A percentile compares a stretch with the other conserved stretches of the same genome.
These are phyloP conservation scores for Aspergillus udagawae DNA, from an alignment of 2,329 filamentous ascomycete species.

Conservation along the genomic window DNA sequence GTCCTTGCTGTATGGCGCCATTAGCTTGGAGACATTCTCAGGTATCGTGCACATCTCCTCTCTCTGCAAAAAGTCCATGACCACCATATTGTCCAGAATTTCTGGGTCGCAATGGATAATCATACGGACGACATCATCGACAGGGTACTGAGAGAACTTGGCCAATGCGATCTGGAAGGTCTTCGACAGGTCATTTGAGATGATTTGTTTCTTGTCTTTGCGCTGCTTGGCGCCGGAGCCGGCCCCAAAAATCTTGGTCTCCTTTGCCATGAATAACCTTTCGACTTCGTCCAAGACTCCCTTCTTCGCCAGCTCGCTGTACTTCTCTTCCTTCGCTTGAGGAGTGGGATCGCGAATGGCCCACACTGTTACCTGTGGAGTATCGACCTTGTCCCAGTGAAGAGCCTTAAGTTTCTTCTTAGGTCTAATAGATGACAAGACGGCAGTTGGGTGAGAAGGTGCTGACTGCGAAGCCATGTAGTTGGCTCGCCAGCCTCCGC, in stretches of 20 bases:
- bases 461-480: slow-evolving; percentile 65
- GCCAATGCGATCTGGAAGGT: slow-evolving; percentile 89
- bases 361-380: slow-evolving; percentile 89
- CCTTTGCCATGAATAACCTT: slow-evolving; percentile 94
- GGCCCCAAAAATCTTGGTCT: slow-evolving; percentile 78
- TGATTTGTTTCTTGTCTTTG: slow-evolving; percentile 96
- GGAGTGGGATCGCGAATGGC: slow-evolving; percentile 79
- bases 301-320: slow-evolving; percentile 85
- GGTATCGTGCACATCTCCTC: slow-evolving; percentile 90
- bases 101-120: slow-evolving; percentile 93
- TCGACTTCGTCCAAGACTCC: slow-evolving; percentile 97
- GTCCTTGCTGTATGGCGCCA: slow-evolving; percentile 94
- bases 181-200: slow-evolving; percentile 83
- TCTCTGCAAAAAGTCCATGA: slow-evolving; percentile 94
- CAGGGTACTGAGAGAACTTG: slow-evolving; percentile 81
- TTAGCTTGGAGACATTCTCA: slow-evolving; percentile 82
- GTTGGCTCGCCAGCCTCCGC: slow-evolving; percentile 59
- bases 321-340: slow-evolving; percentile 91
- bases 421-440: slow-evolving; percentile 75
- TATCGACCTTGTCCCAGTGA: slow-evolving; percentile 98
- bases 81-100: slow-evolving; percentile 80
- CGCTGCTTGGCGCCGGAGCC: slow-evolving; percentile 65
- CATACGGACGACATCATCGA: slow-evolving; percentile 84
- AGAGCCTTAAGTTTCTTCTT: slow-evolving; percentile 99
- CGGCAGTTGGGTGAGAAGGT: slow-evolving; percentile 55